phyloP scores from a whole-genome alignment of 768 basidiomycete species.

The Sarcomyxa edulis region DNA sequence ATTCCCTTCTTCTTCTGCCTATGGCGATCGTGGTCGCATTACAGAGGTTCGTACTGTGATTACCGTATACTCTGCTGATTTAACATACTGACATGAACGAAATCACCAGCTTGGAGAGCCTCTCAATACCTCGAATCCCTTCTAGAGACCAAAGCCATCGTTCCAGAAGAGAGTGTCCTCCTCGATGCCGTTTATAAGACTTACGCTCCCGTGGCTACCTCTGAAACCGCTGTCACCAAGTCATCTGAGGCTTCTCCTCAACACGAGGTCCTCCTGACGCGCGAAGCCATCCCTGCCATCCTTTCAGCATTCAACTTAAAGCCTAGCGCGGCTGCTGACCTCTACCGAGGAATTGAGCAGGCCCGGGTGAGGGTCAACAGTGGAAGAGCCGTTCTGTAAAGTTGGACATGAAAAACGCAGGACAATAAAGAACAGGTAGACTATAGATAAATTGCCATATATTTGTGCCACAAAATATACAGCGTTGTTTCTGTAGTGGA shows the following conservation, averaged over 20 bases:
- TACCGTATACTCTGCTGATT: not conserved
- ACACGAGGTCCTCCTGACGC: constrained; percentile 40
- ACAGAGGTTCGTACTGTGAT: constrained; percentile 47
- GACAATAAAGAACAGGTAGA: too few relatives aligned
- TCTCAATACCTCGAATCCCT: constrained; percentile 64
- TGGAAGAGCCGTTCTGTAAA: not conserved
- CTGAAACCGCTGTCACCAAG: constrained; percentile 8
- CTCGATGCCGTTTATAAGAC: constrained; percentile 55
- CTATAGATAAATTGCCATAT: too few relatives aligned
- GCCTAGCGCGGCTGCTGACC: constrained; percentile 36
- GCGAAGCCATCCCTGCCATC: constrained; percentile 49
- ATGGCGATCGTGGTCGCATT: constrained; percentile 86
- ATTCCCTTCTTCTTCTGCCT: constrained; percentile 81
- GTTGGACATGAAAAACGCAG: too few relatives aligned
- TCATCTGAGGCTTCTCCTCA: constrained; percentile 7
- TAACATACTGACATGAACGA: too few relatives aligned
- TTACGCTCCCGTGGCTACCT: constrained; percentile 9
- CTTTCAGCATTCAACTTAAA: constrained; percentile 40
- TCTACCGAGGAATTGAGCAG: constrained; percentile 66
- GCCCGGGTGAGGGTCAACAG: constrained; percentile 28
- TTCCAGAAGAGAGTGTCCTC: constrained; percentile 45
- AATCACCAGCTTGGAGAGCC: constrained; percentile 54
- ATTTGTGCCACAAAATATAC: too few relatives aligned
- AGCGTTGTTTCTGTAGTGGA: too few relatives aligned
- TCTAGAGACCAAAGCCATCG: constrained; percentile 47